Base-by-base conservation (phyloP, 176 grass and related monocot genomes). In the Cenchrus americanus region DNA sequence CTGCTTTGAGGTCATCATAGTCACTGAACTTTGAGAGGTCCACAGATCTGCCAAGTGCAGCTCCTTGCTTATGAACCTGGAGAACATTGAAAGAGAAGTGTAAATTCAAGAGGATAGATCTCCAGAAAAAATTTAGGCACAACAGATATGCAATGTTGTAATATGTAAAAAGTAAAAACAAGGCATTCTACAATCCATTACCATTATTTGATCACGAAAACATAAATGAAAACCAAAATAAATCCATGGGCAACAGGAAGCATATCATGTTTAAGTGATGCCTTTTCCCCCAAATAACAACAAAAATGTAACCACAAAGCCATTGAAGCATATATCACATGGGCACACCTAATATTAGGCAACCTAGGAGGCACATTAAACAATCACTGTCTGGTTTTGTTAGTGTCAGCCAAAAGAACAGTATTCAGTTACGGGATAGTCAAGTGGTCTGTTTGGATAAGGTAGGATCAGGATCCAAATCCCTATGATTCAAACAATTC, bases 11-110 rank as follows among this genome's bases (percentile, higher is more conserved):
- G 57, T 90, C 87, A 34, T 85, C 81, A 5, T 98, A 98, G 69
- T 87, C 80, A 22, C 46, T 85, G 75, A 98, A 98, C 85, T 93
- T 98, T 6, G 96, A 90, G n/a, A 98, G 85, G 76, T 96, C 96
- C 70, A 98, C 87, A 0, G 96, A 98, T 82, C 96, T 83, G 59
- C 93, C 96, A 66, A 94, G 96, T n/a, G 94, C 91, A 74, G 93
- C 92, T 26, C 93, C 96, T 81, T 95, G 93, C 70, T 92, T 98
- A 52, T 96, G 96, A 53, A 98, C 96, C 96, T 98, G 87, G 17
- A 76, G 14, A 86, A 4, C 43, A 83, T 62, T 37, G 7, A 6
- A 11, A 44, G 49, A n/a, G 5, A 57, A 48, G 4, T 13, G 10
- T 21, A 2, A 86, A 49, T 62, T 50, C 4, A 0, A 79, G 30